Evolutionary conservation across 495 filamentous ascomycete species (phyloP).

Genomic region (Podospora comata): DNA sequence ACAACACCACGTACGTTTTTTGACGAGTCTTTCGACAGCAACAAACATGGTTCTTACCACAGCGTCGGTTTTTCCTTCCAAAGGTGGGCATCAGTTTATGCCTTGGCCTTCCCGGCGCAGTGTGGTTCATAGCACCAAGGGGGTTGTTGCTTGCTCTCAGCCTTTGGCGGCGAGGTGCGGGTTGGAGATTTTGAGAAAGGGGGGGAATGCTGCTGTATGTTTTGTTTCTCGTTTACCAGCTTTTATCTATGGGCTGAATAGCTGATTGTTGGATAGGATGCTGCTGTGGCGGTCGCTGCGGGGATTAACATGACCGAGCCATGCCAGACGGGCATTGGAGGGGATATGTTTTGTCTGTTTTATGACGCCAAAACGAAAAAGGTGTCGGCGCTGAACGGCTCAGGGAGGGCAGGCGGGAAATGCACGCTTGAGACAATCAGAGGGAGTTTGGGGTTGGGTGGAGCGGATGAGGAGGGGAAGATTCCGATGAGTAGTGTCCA

Average conservation of each 20-base stretch:
- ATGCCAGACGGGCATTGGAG: slow-evolving; percentile 90
- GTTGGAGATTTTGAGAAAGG: slow-evolving; percentile 73
- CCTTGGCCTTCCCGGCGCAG: slow-evolving; percentile 83
- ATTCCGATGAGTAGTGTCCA: slow-evolving; percentile 79
- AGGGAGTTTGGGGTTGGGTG: slow-evolving; percentile 61
- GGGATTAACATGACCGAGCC: slow-evolving; percentile 93
- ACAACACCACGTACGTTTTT: neutral
- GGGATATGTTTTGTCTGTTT: slow-evolving; percentile 97
- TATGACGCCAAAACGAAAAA: slow-evolving; percentile 80
- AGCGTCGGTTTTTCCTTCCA: slow-evolving; percentile 54
- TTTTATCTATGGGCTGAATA: slow-evolving; percentile 11
- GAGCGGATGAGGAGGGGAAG: slow-evolving; percentile 51
- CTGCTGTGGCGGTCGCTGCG: slow-evolving; percentile 84
- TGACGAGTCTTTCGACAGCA: neutral
- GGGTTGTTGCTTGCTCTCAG: slow-evolving; percentile 89
- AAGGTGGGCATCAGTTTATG: slow-evolving; percentile 54
- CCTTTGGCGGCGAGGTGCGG: slow-evolving; percentile 87
- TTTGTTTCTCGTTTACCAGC: neutral
- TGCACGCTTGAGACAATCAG: slow-evolving; percentile 67
- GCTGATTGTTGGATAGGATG: slow-evolving; percentile 60
- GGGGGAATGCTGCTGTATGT: slow-evolving; percentile 89
- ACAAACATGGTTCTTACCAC: slow-evolving; percentile 44
- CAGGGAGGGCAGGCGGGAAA: slow-evolving; percentile 71
- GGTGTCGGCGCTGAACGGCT: slow-evolving; percentile 85
- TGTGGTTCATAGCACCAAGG: slow-evolving; percentile 88